These are phyloP conservation scores for Mycena vitilis DNA, from an alignment of 768 basidiomycete genomes.

Conservation along the genomic window DNA sequence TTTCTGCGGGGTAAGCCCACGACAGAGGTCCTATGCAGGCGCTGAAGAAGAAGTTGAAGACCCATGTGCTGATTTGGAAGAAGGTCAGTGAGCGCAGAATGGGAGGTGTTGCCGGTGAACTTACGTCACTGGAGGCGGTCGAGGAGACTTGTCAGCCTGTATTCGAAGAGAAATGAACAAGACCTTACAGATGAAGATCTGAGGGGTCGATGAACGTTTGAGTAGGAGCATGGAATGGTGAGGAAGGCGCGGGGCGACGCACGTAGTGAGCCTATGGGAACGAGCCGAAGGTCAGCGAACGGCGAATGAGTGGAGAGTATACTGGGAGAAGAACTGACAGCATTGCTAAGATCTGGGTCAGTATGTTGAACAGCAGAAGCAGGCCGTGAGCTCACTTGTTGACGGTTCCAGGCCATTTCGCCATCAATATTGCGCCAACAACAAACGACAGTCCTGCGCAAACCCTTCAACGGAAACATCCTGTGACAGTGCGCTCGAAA, in stretches of 20 bases:
- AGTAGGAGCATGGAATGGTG: background rate
- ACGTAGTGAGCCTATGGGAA: constrained; percentile 51
- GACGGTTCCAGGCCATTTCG: constrained; percentile 56
- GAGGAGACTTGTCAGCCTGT: background rate
- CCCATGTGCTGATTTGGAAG: constrained; percentile 48
- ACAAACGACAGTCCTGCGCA: constrained; percentile 51
- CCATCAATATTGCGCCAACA: constrained; percentile 57
- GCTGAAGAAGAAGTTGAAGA: constrained; percentile 62
- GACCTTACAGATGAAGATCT: constrained; percentile 57
- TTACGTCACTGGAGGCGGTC: constrained; percentile 39
- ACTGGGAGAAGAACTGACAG: constrained; percentile 42
- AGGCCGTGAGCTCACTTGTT: constrained; percentile 46
- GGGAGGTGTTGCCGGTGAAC: constrained; percentile 15
- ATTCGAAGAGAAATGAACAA: background rate
- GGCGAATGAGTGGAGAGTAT: background rate
- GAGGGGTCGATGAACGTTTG: background rate
- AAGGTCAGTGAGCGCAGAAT: background rate
- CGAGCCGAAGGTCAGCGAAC: background rate
- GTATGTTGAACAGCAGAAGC: background rate
- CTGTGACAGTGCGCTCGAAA: too few relatives aligned
- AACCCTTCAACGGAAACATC: background rate
- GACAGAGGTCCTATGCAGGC: constrained; percentile 58
- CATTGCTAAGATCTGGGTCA: constrained; percentile 42
- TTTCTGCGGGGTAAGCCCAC: constrained; percentile 60
- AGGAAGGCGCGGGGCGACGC: constrained; percentile 33